phyloP scores from a whole-genome alignment of 495 filamentous ascomycete species.

The Glarea lozoyensis region DNA sequence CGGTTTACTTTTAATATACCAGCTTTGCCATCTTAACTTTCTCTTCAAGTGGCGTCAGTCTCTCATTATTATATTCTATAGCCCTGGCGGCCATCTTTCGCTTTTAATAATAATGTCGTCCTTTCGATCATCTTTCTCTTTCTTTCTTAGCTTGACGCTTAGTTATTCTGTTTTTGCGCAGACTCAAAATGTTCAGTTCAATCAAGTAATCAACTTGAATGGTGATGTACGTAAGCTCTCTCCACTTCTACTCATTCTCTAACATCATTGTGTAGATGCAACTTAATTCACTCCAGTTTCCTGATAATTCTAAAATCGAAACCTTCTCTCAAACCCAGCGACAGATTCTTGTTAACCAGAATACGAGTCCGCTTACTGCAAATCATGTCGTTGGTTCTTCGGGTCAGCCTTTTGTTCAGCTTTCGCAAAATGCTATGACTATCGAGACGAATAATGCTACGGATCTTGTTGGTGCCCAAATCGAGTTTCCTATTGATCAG shows the following conservation, averaged over 20 bases:
- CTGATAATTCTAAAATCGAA: constrained; percentile 20
- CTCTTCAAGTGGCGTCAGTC: constrained; percentile 3
- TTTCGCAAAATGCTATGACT: constrained; percentile 18
- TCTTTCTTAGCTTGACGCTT: constrained; percentile 4
- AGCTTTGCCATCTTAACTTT: neutral
- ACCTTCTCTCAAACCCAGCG: constrained; percentile 22
- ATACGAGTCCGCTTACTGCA: constrained; percentile 15
- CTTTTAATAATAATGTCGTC: constrained; percentile 10
- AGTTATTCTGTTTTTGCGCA: constrained; percentile 4
- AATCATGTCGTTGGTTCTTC: constrained; percentile 22
- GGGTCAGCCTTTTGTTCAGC: constrained; percentile 21
- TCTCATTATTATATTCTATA: constrained; percentile 2
- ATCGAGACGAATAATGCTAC: constrained; percentile 20
- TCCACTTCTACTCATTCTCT: neutral
- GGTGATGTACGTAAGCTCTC: constrained; percentile 16
- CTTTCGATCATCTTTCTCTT: constrained; percentile 1
- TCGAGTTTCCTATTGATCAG: constrained; percentile 19
- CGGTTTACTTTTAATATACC: too few relatives aligned
- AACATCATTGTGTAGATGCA: constrained; percentile 14
- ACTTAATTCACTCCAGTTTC: constrained; percentile 19
- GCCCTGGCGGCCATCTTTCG: constrained; percentile 7
- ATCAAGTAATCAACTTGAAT: constrained; percentile 26
- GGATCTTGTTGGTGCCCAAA: constrained; percentile 23
- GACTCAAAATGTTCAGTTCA: constrained; percentile 18
- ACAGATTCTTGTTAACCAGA: constrained; percentile 24